Conservation (phyloP, 495 filamentous ascomycete genomes). For the Acidiella bohemica region DNA sequence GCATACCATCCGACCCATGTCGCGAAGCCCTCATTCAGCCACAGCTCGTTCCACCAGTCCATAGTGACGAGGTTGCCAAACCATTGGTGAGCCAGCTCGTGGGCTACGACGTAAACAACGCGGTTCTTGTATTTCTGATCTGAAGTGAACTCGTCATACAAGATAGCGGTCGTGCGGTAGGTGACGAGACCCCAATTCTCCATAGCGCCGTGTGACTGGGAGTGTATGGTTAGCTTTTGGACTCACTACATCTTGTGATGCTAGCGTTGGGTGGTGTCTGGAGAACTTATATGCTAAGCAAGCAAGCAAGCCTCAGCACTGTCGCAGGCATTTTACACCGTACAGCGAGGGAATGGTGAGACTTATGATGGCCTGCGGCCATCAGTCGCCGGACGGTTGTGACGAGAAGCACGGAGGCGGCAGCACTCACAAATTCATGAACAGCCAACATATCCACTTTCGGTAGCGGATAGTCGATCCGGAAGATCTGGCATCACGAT, state of each 20-base stretch:
- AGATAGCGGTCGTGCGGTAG: conserved; percentile 81
- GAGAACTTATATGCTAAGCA: too few species aligned
- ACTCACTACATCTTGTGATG: not conserved
- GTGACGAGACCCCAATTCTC: conserved; percentile 84
- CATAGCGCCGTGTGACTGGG: conserved; percentile 56
- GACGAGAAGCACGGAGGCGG: not conserved
- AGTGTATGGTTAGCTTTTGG: conserved; percentile 25
- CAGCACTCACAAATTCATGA: conserved; percentile 71
- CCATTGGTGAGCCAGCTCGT: conserved; percentile 96
- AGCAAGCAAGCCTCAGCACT: too few species aligned
- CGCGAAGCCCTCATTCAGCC: conserved; percentile 88
- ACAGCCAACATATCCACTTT: conserved; percentile 93
- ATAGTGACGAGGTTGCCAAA: conserved; percentile 92
- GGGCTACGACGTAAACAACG: conserved; percentile 87
- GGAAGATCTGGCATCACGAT: conserved; percentile 46
- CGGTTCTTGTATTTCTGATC: conserved; percentile 78
- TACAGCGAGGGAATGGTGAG: not conserved
- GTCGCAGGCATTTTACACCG: not conserved
- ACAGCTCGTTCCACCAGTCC: conserved; percentile 89
- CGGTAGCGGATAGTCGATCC: conserved; percentile 87
- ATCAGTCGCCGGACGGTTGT: not conserved
- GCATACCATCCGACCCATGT: conserved; percentile 97
- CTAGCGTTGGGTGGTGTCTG: not conserved
- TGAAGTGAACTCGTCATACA: conserved; percentile 84
- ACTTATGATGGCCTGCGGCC: conserved; percentile 21